Evolutionary conservation across 2,329 filamentous ascomycete species (phyloP).

Genomic region (Aspergillus pseudoglaucus): DNA sequence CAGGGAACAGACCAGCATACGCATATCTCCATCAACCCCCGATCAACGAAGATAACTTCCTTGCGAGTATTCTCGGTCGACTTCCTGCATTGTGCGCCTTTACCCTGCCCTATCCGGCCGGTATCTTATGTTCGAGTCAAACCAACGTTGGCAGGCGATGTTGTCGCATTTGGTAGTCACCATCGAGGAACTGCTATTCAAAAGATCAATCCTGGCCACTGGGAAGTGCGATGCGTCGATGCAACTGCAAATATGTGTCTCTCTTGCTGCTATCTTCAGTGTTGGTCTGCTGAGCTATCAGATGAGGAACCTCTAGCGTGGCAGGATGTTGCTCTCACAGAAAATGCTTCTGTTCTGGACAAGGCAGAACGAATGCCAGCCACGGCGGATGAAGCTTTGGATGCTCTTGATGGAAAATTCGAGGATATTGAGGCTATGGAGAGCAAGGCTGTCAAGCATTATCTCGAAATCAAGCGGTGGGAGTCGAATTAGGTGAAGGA

Average conservation of each 20-base stretch:
- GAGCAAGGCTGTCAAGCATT: too few relatives aligned
- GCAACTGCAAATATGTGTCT: conserved; percentile 19
- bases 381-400: too few relatives aligned
- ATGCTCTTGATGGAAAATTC: too few relatives aligned
- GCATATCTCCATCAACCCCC: conserved; percentile 12
- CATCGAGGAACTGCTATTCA: conserved; percentile 12
- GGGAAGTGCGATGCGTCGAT: conserved; percentile 16
- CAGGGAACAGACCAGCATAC: conserved; percentile 10
- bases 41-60: conserved; percentile 4
- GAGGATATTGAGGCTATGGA: too few relatives aligned
- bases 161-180: conserved; percentile 9
- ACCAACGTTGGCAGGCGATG: conserved; percentile 5
- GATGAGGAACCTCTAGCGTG: background rate
- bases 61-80: conserved; percentile 7
- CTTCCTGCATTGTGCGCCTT: conserved; percentile 9
- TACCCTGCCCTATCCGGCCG: conserved; percentile 7
- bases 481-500: too few relatives aligned
- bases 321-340: too few relatives aligned
- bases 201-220: conserved; percentile 13
- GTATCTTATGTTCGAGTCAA: conserved; percentile 8
- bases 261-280: conserved; percentile 9
- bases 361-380: too few relatives aligned
- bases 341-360: too few relatives aligned
- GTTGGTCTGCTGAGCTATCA: conserved; percentile 13
- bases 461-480: too few relatives aligned